Evolutionary conservation across 345 rosid genomes (phyloP).

Genomic region (Eucalyptus sideroxylon): DNA sequence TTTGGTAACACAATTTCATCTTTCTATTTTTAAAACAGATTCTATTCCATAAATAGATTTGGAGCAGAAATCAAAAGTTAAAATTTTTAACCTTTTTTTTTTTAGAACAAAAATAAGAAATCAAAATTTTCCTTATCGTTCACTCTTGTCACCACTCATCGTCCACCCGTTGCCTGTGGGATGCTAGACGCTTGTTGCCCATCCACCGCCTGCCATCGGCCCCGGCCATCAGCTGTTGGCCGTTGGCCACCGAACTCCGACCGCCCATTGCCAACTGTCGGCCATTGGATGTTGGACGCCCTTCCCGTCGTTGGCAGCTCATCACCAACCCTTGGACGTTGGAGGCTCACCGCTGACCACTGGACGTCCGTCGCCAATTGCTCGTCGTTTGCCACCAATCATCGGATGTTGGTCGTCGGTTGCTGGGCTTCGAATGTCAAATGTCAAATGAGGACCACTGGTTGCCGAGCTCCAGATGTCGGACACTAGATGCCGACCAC

Average conservation of each 20-base stretch:
- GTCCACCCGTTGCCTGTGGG: fast-evolving
- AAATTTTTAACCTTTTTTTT: too few species aligned
- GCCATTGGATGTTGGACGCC: fast-evolving
- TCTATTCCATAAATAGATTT: fast-evolving
- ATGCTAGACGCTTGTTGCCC: fast-evolving
- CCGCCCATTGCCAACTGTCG: fast-evolving
- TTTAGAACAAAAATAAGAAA: too few species aligned
- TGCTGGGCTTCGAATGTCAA: fast-evolving
- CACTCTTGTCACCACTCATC: too few species aligned
- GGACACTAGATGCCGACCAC: fast-evolving
- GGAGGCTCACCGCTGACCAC: fast-evolving
- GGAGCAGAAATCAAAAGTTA: fast-evolving
- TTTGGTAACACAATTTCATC: too few species aligned
- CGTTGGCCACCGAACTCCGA: fast-evolving
- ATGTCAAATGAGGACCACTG: too few species aligned
- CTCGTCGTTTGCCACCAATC: fast-evolving
- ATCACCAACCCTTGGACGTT: fast-evolving
- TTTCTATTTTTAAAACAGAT: fast-evolving
- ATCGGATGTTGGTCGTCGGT: fast-evolving
- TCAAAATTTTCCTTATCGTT: too few species aligned
- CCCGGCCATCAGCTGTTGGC: fast-evolving
- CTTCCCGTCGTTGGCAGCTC: fast-evolving
- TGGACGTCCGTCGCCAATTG: fast-evolving
- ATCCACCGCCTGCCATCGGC: fast-evolving
- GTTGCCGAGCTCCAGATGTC: fast-evolving